Percentiles rank a stretch among this genome's conserved stretches.
phyloP scores from a whole-genome alignment of 306 rosid species.

The Sicyos edulis region DNA sequence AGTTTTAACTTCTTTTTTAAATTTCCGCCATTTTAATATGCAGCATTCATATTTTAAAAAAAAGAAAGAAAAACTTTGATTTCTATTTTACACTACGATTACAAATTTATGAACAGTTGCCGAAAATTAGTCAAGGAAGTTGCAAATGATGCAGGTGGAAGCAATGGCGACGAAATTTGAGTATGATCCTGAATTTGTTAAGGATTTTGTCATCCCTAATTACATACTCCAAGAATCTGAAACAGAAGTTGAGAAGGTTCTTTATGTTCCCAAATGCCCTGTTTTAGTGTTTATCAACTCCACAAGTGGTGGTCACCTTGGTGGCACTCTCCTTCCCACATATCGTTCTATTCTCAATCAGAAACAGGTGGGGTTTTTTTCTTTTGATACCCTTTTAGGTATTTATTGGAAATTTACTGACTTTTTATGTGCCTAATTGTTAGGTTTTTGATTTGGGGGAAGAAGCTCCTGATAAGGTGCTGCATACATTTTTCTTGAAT shows the following conservation, averaged over 20 bases:
- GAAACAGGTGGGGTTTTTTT: slow-evolving; percentile 43
- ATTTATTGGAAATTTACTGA: no score
- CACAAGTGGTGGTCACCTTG: slow-evolving; percentile 98
- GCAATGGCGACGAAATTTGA: slow-evolving; percentile 37
- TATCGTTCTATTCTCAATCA: slow-evolving; percentile 51
- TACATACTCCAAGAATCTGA: slow-evolving; percentile 49
- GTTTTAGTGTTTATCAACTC: slow-evolving; percentile 76
- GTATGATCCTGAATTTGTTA: slow-evolving; percentile 27
- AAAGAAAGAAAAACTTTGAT: no score
- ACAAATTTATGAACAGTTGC: background rate
- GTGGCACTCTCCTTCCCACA: slow-evolving; percentile 63
- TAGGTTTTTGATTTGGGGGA: slow-evolving; percentile 87
- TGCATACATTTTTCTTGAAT: slow-evolving; percentile 53
- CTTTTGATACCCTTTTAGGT: background rate
- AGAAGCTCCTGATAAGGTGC: slow-evolving; percentile 67
- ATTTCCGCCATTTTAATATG: background rate
- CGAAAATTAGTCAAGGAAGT: background rate
- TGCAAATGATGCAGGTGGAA: slow-evolving; percentile 29
- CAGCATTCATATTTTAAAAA: no score
- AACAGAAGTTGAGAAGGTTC: slow-evolving; percentile 25
- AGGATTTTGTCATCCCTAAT: slow-evolving; percentile 57
- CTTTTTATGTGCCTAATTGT: no score
- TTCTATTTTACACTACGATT: no score
- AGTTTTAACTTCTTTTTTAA: background rate
- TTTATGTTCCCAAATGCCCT: slow-evolving; percentile 48